A percentile compares a stretch with the other conserved stretches of the same genome.
These are phyloP conservation scores for Aureobasidium sp. DNA, from an alignment of 2,329 filamentous ascomycete species.

Conservation along the genomic window DNA sequence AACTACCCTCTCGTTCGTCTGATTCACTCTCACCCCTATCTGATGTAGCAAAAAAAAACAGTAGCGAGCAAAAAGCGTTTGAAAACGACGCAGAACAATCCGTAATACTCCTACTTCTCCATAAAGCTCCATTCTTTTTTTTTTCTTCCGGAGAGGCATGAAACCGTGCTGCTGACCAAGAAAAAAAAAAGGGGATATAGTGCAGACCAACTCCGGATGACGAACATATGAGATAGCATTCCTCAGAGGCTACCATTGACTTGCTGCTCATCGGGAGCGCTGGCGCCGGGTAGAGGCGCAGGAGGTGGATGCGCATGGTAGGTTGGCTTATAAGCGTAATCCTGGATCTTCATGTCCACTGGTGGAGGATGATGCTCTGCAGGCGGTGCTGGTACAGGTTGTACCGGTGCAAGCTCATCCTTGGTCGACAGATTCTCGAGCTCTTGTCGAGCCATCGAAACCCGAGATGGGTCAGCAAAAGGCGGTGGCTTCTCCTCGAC, in stretches of 20 bases:
- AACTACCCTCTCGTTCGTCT: no score
- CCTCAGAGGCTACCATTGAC: neutral
- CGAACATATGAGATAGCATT: neutral
- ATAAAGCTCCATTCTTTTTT: neutral
- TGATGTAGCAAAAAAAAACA: neutral
- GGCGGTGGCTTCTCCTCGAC: conserved; percentile 1
- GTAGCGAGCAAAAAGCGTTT: neutral
- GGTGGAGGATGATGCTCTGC: neutral
- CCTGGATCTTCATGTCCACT: neutral
- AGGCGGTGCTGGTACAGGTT: neutral
- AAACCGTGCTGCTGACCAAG: neutral
- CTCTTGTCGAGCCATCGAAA: neutral
- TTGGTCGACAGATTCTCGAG: neutral
- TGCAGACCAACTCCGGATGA: neutral
- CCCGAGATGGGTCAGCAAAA: neutral
- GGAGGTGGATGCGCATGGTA: conserved; percentile 10
- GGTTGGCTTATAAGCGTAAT: neutral
- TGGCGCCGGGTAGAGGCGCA: neutral
- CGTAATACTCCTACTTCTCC: neutral
- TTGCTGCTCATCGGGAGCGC: neutral
- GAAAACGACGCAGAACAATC: neutral
- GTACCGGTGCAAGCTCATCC: neutral
- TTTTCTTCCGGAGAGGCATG: no score
- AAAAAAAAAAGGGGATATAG: neutral
- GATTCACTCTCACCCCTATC: neutral